Base-by-base conservation (phyloP, 2,329 filamentous ascomycete species). In the Trichoderma aggressivum region DNA sequence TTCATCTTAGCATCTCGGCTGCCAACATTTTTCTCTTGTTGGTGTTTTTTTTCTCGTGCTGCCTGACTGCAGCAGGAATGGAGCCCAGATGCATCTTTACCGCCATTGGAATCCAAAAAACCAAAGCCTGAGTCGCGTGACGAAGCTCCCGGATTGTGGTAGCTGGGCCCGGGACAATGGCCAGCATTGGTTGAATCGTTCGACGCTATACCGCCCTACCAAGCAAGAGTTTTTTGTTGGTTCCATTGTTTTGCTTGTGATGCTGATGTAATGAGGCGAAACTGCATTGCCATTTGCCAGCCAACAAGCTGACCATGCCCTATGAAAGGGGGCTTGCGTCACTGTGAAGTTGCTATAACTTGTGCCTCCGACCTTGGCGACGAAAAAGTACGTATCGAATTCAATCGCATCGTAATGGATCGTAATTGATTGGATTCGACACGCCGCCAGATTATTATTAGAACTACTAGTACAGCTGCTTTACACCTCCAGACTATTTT, bases 311-410 rank as follows among this genome's bases (percentile, higher is more conserved):
- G 14, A n/a, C 21, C 56, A 14, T 30, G n/a, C 53, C 61, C 36
- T 36, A n/a, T 30, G 34, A 55, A 69, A 53, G 36, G 56, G 66
- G 66, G 66, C 56, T 70, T 70, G 69, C 69, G 69, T 70, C 69
- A 70, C 69, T 70, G 69, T 21, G 65, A 50, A 39, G 18, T 18
- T 34, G 50, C 56, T 32, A n/a, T n/a, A n/a, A n/a, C n/a, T n/a
- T n/a, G 28, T 26, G 65, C 55, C 39, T 47, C 56, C 10, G 34
- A 60, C 39, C 39, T 32, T 61, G 36, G 66, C 56, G 43, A 50
- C 8, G 10, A 21, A 21, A 50, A 50, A 12, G 43, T 50, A 50
- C 43, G 30, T 47, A 28, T 28, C 60, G 39, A 24, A 59, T 67
- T 18, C 30, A 26, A 65, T 43, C 66, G 50, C 55, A 26, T 43